Evolutionary conservation across 495 filamentous ascomycete species (phyloP), one percentile per base, ranked within the genome.

Genomic region (Penicillium steckii): DNA sequence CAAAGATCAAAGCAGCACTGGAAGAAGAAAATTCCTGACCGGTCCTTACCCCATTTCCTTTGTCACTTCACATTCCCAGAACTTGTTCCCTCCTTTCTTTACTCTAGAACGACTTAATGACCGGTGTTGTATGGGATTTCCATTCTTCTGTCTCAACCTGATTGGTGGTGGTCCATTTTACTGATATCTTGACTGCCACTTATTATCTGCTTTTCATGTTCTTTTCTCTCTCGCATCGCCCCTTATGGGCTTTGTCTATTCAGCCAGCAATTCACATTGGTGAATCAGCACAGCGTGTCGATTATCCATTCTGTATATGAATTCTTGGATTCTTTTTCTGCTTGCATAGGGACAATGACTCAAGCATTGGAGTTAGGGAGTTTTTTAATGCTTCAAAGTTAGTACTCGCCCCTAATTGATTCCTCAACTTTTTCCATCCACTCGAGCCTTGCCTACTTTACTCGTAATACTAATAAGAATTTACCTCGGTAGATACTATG

Each of bases 1-100:
- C 71, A 13, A 86, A 81, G 66, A 83, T 88, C 44, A 78, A 84
- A 66, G 73, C 75, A 46, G 75, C 82, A n/a, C 62, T 84, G 56
- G 82, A 85, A 79, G 68, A 84, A 71, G 68, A 71, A 48, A 54
- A 67, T 52, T 40, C 58, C 50, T 62, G 43, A 25, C 38, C 50
- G 32, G 50, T 53, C 47, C 12, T 52, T 55, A 50, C 37, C 37
- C 25, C 38, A 15, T 52, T 53, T 56, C 60, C 52, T 66, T 59
- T 63, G 54, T 62, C 46, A n/a, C n/a, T 56, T 52, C 37, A 53
- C 56, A 46, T 50, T 52, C 49, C 25, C 44, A 27, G 19, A 43
- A 35, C 6, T 15, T 50, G 43, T 38, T 49, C 29, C 29, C 27
- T 43, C 23, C 52, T 45, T 22, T 46, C 48, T 48, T 3, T 43